phyloP scores from a whole-genome alignment of 352 stramenopile genomes.

The Pythium biforme region DNA sequence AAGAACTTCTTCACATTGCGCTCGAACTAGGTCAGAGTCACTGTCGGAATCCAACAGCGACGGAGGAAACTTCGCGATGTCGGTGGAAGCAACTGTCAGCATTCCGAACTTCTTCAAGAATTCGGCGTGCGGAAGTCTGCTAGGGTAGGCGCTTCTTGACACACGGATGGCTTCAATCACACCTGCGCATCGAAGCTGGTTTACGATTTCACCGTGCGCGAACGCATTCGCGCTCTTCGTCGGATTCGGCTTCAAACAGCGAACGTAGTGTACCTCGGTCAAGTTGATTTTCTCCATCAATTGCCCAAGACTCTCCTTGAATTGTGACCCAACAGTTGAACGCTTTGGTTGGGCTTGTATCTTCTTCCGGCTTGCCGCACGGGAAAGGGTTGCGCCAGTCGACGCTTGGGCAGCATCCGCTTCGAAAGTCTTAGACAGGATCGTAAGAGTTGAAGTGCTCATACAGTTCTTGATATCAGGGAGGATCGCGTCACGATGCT shows the following conservation, averaged over 20 bases:
- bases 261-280: conserved; percentile 86
- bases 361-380: conserved; percentile 34
- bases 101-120: conserved; percentile 84
- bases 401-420: conserved; percentile 24
- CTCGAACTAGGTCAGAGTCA: conserved; percentile 51
- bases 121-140: conserved; percentile 70
- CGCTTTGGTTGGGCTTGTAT: conserved; percentile 57
- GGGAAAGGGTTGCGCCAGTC: neutral
- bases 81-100: conserved; percentile 25
- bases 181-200: conserved; percentile 78
- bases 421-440: conserved; percentile 72
- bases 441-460: conserved; percentile 60
- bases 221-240: conserved; percentile 76
- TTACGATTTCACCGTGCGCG: conserved; percentile 72
- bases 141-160: conserved; percentile 83
- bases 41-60: conserved; percentile 37
- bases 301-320: conserved; percentile 79
- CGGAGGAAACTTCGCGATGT: conserved; percentile 22
- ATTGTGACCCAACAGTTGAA: conserved; percentile 81
- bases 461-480: conserved; percentile 87
- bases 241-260: conserved; percentile 81
- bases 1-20: conserved; percentile 68
- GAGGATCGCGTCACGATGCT: conserved; percentile 81
- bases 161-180: conserved; percentile 88
- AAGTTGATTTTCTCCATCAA: conserved; percentile 87